A percentile compares a stretch with the other conserved stretches of the same genome.
phyloP scores from a whole-genome alignment of 441 rosid species.

The Rhodomyrtus psidioides region DNA sequence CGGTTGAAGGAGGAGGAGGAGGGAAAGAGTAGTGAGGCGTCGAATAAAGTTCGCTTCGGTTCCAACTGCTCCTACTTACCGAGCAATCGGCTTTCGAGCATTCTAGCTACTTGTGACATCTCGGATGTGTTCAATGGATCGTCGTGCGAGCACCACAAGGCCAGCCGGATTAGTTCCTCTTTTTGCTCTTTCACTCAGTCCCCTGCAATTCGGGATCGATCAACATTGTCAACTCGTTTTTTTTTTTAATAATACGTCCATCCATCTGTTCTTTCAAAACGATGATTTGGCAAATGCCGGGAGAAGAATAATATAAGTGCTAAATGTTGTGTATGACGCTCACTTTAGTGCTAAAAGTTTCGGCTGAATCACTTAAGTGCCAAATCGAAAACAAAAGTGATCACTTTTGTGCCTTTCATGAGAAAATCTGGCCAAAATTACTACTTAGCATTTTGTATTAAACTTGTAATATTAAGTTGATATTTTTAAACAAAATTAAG shows the following conservation, averaged over 20 bases:
- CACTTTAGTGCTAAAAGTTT: not conserved
- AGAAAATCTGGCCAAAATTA: too few relatives aligned
- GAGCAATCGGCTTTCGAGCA: not conserved
- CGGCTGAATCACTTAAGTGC: too few relatives aligned
- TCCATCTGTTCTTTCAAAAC: not conserved
- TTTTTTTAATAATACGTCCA: not conserved
- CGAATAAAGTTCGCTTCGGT: not conserved
- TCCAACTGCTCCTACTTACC: not conserved
- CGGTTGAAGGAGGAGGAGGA: not conserved
- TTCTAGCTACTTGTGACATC: not conserved
- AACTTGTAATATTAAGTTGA: too few relatives aligned
- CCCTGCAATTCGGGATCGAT: not conserved
- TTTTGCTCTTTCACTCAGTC: not conserved
- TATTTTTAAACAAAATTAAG: too few relatives aligned
- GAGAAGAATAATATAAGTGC: not conserved
- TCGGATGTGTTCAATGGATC: not conserved
- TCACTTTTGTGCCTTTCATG: too few relatives aligned
- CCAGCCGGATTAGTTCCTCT: not conserved
- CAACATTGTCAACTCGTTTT: not conserved
- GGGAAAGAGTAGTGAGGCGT: not conserved
- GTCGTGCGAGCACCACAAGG: not conserved
- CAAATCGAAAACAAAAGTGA: too few relatives aligned
- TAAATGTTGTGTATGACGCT: too few relatives aligned
- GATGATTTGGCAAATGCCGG: not conserved
- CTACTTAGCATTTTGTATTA: too few relatives aligned